Evolutionary conservation across 371 early-diverging fungal genomes (phyloP).

Genomic region (Rhizopus stolonifer): DNA sequence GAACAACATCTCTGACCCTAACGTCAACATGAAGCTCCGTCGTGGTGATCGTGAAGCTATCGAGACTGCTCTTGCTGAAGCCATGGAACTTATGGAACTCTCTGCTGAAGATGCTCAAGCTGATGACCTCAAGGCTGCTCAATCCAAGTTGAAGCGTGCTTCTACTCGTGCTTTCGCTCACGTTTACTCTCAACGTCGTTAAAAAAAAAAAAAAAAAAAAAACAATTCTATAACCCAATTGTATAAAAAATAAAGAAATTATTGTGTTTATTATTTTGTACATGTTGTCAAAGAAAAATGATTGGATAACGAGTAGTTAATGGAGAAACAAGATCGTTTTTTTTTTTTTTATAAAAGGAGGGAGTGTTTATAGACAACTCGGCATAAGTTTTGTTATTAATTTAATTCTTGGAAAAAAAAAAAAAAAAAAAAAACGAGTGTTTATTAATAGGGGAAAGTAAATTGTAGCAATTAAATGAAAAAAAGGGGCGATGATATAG

Average conservation of each 20-base stretch:
- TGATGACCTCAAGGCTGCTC: conserved; percentile 84
- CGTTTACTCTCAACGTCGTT: conserved; percentile 61
- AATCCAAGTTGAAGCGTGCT: conserved; percentile 90
- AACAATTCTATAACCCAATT: conserved; percentile 33
- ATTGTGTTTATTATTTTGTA: no score
- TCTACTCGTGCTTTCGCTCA: conserved; percentile 75
- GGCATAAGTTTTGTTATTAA: no score
- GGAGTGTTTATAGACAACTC: no score
- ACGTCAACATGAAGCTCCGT: conserved; percentile 79
- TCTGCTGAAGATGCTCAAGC: conserved; percentile 77
- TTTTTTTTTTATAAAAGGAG: no score
- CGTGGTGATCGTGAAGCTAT: conserved; percentile 83
- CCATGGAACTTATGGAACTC: conserved; percentile 86
- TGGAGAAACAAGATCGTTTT: no score
- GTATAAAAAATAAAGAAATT: neutral
- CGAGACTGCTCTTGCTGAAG: conserved; percentile 81
- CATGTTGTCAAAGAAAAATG: no score
- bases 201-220: conserved; percentile 14
- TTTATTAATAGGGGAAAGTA: no score
- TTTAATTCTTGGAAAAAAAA: no score
- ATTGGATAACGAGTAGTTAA: no score
- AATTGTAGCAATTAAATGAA: no score
- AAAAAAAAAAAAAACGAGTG: no score
- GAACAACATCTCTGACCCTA: conserved; percentile 79
- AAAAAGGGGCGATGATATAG: no score